phyloP scores from a whole-genome alignment of 108 stramenopile genomes.

The Stephanodiscus triporus region DNA sequence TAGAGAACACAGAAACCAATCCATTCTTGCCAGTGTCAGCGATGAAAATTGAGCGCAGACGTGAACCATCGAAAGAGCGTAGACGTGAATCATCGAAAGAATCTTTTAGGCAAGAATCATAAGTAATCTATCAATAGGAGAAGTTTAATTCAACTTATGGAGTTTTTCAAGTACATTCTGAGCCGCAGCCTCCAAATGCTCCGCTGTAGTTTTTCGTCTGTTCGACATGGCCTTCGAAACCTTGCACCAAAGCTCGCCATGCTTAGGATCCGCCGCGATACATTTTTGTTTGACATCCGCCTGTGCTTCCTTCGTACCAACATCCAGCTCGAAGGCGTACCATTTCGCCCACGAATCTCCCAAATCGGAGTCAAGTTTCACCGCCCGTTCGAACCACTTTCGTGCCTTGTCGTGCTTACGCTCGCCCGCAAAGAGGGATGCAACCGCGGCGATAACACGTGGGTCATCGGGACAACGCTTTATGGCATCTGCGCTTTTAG shows the following conservation, averaged over 20 bases:
- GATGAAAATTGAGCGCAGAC: slow-evolving; percentile 21
- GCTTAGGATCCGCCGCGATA: slow-evolving; percentile 86
- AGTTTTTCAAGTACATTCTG: slow-evolving; percentile 42
- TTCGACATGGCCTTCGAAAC: slow-evolving; percentile 83
- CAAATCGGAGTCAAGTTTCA: slow-evolving; percentile 81
- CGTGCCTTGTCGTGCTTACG: slow-evolving; percentile 92
- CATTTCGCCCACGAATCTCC: slow-evolving; percentile 96
- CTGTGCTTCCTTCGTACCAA: slow-evolving; percentile 70
- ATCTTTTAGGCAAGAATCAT: not conserved
- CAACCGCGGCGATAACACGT: slow-evolving; percentile 89
- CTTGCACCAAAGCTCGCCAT: slow-evolving; percentile 91
- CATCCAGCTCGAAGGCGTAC: slow-evolving; percentile 86
- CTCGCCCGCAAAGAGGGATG: slow-evolving; percentile 90
- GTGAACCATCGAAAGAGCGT: not conserved
- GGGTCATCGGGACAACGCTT: slow-evolving; percentile 93
- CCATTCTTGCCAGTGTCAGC: slow-evolving; percentile 33
- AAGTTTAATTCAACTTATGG: slow-evolving; percentile 26
- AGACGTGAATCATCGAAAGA: not conserved
- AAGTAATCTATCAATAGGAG: not conserved
- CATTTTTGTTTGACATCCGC: slow-evolving; percentile 74
- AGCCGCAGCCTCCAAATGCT: slow-evolving; percentile 65
- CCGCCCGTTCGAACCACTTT: slow-evolving; percentile 96
- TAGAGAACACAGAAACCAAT: slow-evolving; percentile 23
- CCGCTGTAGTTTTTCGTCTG: slow-evolving; percentile 56
- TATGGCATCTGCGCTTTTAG: slow-evolving; percentile 90